Evolutionary conservation across 805 yeast species (phyloP), one percentile per base, ranked within the genome.

Genomic region (Saturnispora sanitii): DNA sequence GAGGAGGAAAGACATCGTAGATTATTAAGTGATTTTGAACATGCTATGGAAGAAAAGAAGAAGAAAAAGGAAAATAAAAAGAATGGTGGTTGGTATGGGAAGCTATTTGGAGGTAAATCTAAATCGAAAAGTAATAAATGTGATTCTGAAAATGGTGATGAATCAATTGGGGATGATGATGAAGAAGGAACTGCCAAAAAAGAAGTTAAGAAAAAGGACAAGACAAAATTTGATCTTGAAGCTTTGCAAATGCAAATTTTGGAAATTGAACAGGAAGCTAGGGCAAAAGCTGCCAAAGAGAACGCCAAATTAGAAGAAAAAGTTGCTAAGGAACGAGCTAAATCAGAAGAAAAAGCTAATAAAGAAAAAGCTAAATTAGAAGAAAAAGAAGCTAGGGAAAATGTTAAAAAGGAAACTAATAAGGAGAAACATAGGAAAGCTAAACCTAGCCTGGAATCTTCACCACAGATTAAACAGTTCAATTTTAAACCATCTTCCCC

Each of bases 1-100:
- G 77, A 80, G 52, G 72, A 76, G 19, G 87, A 87, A 49, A 75
- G 90, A 49, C 94, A 87, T 54, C 68, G 96, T 45, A 77, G 84
- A 54, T 66, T 92, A 52, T 71, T 92, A 11, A 67, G 69, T 43
- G 98, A 92, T 56, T 82, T 90, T 51, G 96, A 86, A 49, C 46
- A 42, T 20, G 51, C 51, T 5, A 46, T 46, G 22, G 21, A 35
- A 34, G 19, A 30, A 4, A 58, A 45, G 26, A 60, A 61, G 39
- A 61, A 64, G 46, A 67, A 64, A 39, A n/a, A n/a, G 22, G 21
- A 35, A 34, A 21, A 30, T 4, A 58, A 45, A 26, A 60, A 61
- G 39, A 61, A 64, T 45, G 66, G 64, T 38, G 55, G 65, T 0
- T 75, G 79, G 79, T 56, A 56, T 38, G 48, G 49, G 17, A 56